Evolutionary conservation across 169 alveolate species (phyloP).

Genomic region (Babesia gibsoni): DNA sequence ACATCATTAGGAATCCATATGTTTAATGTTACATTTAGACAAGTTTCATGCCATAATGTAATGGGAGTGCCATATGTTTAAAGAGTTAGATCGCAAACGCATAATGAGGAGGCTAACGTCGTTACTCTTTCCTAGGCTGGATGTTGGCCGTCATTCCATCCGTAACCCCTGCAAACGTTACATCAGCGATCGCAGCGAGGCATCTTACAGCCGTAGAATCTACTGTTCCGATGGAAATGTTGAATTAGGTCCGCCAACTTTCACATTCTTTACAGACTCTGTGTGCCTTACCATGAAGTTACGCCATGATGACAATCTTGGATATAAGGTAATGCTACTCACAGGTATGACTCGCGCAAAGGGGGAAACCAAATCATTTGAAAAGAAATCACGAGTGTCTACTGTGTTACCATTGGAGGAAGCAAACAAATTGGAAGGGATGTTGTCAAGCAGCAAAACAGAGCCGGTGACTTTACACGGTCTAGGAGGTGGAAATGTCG

Average conservation of each 20-base stretch:
- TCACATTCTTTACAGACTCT: slow-evolving; percentile 44
- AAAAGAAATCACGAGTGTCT: slow-evolving; percentile 50
- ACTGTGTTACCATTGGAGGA: slow-evolving; percentile 49
- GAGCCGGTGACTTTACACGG: slow-evolving; percentile 31
- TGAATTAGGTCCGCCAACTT: slow-evolving; percentile 58
- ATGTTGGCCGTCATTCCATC: background rate
- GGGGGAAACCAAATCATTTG: slow-evolving; percentile 41
- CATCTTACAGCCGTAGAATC: slow-evolving; percentile 55
- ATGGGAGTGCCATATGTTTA: background rate
- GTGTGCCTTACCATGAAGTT: slow-evolving; percentile 60
- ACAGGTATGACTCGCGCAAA: slow-evolving; percentile 60
- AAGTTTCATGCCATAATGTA: too few relatives aligned
- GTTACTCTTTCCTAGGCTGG: background rate
- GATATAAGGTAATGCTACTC: slow-evolving; percentile 42
- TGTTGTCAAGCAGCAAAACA: slow-evolving; percentile 2
- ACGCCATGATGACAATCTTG: slow-evolving; percentile 49
- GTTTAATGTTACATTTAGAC: too few relatives aligned
- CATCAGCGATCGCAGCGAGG: slow-evolving; percentile 52
- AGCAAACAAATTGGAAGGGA: slow-evolving; percentile 11
- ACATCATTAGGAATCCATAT: too few relatives aligned
- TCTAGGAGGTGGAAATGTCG: slow-evolving; percentile 46
- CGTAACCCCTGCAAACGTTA: background rate
- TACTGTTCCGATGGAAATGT: slow-evolving; percentile 30
- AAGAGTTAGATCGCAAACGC: background rate
- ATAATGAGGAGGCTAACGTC: background rate